Evolutionary conservation across 805 yeast genomes (phyloP), one percentile per base, ranked within the genome.

Genomic region (Ogataea zsoltii): DNA sequence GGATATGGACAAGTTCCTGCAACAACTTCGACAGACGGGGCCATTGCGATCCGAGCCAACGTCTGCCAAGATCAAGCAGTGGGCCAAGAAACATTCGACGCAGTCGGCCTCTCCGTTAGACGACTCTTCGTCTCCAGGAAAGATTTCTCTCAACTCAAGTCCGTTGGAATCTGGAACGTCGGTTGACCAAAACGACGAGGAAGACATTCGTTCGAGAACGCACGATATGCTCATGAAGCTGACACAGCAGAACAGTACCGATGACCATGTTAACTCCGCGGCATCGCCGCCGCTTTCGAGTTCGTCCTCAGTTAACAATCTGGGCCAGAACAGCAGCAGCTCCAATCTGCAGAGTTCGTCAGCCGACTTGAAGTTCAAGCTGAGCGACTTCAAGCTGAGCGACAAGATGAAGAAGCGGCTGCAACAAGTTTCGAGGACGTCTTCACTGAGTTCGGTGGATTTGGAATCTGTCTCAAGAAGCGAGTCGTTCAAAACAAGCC

Each of bases 1-100:
- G 38, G 85, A 89, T 33, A 89, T 94, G 86, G 99, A 94, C 63
- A 79, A 85, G 29, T 71, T 94, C 39, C 74, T 94, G 46, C 96
- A 90, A 62, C 88, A 86, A 59, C 76, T 94, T 58, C 85, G 90
- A 60, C 90, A 91, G 14, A 88, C 94, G 0, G 96, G 92, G 1
- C 87, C 94, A 10, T 68, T 82, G 4, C 80, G 82, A 50, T 82
- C 88, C 5, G 94, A 90, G 50, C 80, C 94, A 1, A 71, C 88
- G 2, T 79, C 89, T 3, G 95, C 96, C 0, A 74, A 96, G 56
- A 80, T 88, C 56, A 74, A 94, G 43, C 96, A 92, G 1, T 71
- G 83, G 55, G 85, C 88, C 45, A 78, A 90, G 53, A 82, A 76
- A 58, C 83, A 82, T 19, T 47, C 64, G 2, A 36, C 35, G 17